phyloP scores from a whole-genome alignment of 2,329 filamentous ascomycete species.

The Epichloe sp. region DNA sequence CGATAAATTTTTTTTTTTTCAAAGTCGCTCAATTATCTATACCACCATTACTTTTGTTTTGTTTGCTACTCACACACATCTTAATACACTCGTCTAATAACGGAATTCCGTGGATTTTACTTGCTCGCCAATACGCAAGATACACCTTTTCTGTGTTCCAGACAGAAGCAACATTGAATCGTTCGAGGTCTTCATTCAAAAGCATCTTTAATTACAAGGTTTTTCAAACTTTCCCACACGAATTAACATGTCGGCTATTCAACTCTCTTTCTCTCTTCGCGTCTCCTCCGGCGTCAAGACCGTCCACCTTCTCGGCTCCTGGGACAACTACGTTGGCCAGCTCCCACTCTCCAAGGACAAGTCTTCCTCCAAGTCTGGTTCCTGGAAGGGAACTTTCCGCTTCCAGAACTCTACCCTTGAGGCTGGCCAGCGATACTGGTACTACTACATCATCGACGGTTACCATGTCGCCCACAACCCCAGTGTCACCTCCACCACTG shows the following conservation, averaged over 20 bases:
- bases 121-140: slow-evolving; percentile 34
- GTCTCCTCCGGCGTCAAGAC: slow-evolving; percentile 95
- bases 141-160: neutral
- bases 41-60: slow-evolving; percentile 8
- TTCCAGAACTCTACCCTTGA: slow-evolving; percentile 81
- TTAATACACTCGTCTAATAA: slow-evolving; percentile 29
- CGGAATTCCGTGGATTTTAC: slow-evolving; percentile 39
- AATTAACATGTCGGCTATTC: slow-evolving; percentile 70
- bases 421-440: slow-evolving; percentile 93
- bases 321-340: slow-evolving; percentile 93
- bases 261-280: slow-evolving; percentile 91
- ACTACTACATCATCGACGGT: slow-evolving; percentile 99
- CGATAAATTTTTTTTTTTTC: slow-evolving; percentile 7
- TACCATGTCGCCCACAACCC: slow-evolving; percentile 98
- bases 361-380: slow-evolving; percentile 69
- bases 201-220: neutral
- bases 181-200: slow-evolving; percentile 16
- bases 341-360: slow-evolving; percentile 87
- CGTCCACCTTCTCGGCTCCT: slow-evolving; percentile 92
- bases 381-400: slow-evolving; percentile 93
- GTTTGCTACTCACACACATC: slow-evolving; percentile 4
- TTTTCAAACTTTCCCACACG: slow-evolving; percentile 2
- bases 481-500: slow-evolving; percentile 73
- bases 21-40: slow-evolving; percentile 8
- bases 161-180: slow-evolving; percentile 8